These are phyloP conservation scores for Chrysoporthe austroafricana DNA, from an alignment of 2,329 filamentous ascomycete species.

Conservation along the genomic window DNA sequence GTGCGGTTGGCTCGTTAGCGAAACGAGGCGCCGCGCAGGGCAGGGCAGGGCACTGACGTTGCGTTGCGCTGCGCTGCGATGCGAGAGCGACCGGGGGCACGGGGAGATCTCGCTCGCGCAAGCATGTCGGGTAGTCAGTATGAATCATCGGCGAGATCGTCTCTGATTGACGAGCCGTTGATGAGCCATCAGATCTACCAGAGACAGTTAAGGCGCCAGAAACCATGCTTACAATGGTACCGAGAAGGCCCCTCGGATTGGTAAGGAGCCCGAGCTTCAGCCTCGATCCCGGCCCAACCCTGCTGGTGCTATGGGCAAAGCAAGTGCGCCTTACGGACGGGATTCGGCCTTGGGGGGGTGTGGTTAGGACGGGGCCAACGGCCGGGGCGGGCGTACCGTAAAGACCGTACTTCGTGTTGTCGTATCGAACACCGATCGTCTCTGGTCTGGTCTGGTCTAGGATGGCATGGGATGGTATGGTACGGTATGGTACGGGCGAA, in stretches of 20 bases:
- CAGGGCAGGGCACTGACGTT: neutral
- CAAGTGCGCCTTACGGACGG: neutral
- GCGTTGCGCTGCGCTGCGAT: neutral
- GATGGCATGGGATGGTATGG: neutral
- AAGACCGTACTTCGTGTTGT: neutral
- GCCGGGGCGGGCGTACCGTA: constrained; percentile 17
- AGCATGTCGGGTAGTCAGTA: neutral
- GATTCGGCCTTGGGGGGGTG: neutral
- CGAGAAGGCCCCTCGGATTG: constrained; percentile 15
- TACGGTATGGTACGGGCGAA: neutral
- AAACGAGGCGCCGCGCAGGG: neutral
- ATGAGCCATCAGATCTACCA: constrained; percentile 1
- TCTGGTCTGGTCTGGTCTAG: too few relatives aligned
- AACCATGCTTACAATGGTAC: neutral
- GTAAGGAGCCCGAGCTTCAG: constrained; percentile 12
- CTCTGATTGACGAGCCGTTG: neutral
- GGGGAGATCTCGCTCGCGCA: constrained; percentile 10
- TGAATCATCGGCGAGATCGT: constrained; percentile 19
- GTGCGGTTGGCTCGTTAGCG: neutral
- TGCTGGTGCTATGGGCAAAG: neutral
- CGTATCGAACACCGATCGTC: too few relatives aligned
- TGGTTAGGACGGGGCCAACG: neutral
- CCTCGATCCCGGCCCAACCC: neutral
- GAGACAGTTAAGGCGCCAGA: neutral
- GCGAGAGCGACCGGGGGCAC: constrained; percentile 9